A percentile compares a stretch with the other conserved stretches of the same genome.
Evolutionary conservation across 2,329 filamentous ascomycete genomes (phyloP).

Genomic region (Arthrinium puccinioides): DNA sequence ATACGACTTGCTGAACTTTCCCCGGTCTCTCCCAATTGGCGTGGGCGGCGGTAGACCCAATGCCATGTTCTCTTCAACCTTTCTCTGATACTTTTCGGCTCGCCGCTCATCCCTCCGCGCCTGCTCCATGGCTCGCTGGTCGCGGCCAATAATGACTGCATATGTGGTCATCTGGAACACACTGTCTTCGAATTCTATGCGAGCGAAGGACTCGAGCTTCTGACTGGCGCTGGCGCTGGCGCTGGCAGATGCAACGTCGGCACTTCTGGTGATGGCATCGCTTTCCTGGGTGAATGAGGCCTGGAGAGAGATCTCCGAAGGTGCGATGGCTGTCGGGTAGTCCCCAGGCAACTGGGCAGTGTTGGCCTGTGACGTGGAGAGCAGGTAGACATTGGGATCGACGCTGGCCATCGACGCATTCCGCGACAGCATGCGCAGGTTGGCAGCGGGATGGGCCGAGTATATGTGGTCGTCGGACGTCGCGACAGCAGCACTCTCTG

Average conservation of each 20-base stretch:
- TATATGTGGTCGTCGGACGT: slow-evolving; percentile 20
- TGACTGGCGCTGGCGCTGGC: slow-evolving; percentile 25
- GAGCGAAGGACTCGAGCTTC: slow-evolving; percentile 48
- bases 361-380: slow-evolving; percentile 18
- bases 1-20: slow-evolving; percentile 56
- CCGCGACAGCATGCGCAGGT: slow-evolving; percentile 6
- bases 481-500: slow-evolving; percentile 16
- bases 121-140: slow-evolving; percentile 51
- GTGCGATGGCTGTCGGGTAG: slow-evolving; percentile 20
- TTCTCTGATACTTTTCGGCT: slow-evolving; percentile 35
- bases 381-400: slow-evolving; percentile 22
- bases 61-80: slow-evolving; percentile 37
- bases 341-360: slow-evolving; percentile 15
- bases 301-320: slow-evolving; percentile 24
- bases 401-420: slow-evolving; percentile 18
- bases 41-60: slow-evolving; percentile 43
- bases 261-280: slow-evolving; percentile 20
- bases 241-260: slow-evolving; percentile 25
- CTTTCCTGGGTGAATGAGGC: slow-evolving; percentile 22
- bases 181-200: slow-evolving; percentile 66
- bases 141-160: slow-evolving; percentile 64
- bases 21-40: slow-evolving; percentile 41
- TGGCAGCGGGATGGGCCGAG: slow-evolving; percentile 14
- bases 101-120: slow-evolving; percentile 45
- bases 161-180: slow-evolving; percentile 74